These are phyloP conservation scores for Colletotrichum sp. DNA, from an alignment of 2,329 filamentous ascomycete species.

Conservation along the genomic window DNA sequence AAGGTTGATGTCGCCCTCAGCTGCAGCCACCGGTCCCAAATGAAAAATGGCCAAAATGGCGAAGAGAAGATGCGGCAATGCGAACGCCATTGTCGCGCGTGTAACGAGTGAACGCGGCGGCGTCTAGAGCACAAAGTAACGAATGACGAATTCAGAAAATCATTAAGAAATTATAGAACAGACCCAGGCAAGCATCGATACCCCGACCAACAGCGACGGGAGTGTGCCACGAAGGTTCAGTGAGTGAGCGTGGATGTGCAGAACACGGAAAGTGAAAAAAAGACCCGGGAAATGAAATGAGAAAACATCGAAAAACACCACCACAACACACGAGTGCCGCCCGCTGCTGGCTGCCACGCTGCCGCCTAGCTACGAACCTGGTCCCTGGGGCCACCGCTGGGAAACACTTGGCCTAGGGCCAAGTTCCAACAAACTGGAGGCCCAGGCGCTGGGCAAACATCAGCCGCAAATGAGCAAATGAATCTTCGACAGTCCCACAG, in stretches of 20 bases:
- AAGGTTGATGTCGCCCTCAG: background rate
- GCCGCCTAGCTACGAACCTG: background rate
- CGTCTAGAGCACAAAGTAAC: background rate
- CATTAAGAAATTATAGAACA: background rate
- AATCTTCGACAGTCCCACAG: background rate
- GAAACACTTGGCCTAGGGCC: background rate
- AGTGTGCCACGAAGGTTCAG: background rate
- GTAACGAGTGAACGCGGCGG: background rate
- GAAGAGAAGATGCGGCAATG: background rate
- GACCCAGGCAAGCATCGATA: background rate
- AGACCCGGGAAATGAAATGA: background rate
- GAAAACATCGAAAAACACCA: background rate
- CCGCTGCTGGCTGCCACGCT: background rate
- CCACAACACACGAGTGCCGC: background rate
- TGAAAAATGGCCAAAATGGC: background rate
- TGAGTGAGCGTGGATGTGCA: background rate
- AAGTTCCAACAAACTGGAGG: background rate
- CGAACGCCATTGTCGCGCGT: background rate
- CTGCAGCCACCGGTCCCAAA: background rate
- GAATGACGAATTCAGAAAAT: background rate
- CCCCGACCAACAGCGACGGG: background rate
- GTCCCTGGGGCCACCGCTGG: background rate
- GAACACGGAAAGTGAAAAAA: background rate
- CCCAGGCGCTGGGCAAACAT: background rate
- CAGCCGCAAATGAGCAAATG: background rate